phyloP scores from a whole-genome alignment of 2,329 filamentous ascomycete species.

The Bipolaris cookei region DNA sequence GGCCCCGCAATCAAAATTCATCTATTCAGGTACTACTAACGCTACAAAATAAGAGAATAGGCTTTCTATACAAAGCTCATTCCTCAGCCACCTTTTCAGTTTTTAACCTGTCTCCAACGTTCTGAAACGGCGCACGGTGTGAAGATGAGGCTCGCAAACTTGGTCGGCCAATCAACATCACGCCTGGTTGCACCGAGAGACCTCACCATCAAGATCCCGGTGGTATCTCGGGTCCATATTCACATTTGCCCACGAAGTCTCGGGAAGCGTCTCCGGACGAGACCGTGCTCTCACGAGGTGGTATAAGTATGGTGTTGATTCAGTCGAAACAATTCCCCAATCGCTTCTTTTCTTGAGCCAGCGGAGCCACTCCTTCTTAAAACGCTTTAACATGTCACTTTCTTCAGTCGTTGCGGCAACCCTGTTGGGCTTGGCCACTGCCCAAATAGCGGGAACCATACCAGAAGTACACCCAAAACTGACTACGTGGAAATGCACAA shows the following conservation, averaged over 20 bases:
- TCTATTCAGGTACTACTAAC: not conserved
- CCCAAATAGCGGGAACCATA: slow-evolving; percentile 40
- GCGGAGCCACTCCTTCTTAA: not conserved
- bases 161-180: not conserved
- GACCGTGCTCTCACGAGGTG: not conserved
- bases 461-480: slow-evolving; percentile 60
- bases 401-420: slow-evolving; percentile 29
- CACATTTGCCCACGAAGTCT: not conserved
- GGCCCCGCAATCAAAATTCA: not conserved
- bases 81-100: not conserved
- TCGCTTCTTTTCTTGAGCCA: not conserved
- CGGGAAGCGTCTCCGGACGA: not conserved
- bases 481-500: slow-evolving; percentile 61
- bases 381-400: not conserved
- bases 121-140: not conserved
- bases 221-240: not conserved
- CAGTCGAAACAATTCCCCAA: not conserved
- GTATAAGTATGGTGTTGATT: not conserved
- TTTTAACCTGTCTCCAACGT: not conserved
- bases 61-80: not conserved
- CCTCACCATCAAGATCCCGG: not conserved
- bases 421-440: slow-evolving; percentile 35
- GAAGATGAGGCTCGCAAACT: not conserved
- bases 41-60: not conserved
- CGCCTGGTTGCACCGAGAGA: not conserved